These are phyloP conservation scores for Yamadazyma akitaensis DNA, from an alignment of 805 yeast species.

Conservation along the genomic window DNA sequence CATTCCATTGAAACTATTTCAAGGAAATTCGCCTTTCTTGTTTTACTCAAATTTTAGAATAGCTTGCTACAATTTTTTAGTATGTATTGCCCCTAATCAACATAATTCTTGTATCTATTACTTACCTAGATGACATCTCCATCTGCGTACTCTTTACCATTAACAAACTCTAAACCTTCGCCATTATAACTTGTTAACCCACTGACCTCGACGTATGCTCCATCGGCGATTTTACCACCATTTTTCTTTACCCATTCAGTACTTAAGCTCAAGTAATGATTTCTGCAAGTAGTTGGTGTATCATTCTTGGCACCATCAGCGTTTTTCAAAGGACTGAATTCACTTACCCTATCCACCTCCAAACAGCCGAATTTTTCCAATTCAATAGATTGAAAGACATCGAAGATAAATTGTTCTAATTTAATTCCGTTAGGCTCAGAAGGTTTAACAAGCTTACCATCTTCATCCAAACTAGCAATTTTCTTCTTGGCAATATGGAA, in stretches of 20 bases:
- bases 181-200: constrained; percentile 72
- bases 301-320: constrained; percentile 80
- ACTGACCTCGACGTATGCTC: constrained; percentile 67
- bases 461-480: constrained; percentile 56
- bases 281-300: constrained; percentile 78
- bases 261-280: constrained; percentile 61
- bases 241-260: constrained; percentile 67
- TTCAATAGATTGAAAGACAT: constrained; percentile 80
- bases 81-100: not conserved
- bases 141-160: constrained; percentile 40
- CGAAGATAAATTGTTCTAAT: constrained; percentile 95
- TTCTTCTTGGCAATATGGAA: constrained; percentile 93
- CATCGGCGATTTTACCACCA: constrained; percentile 59
- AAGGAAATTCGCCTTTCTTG: no score
- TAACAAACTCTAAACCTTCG: constrained; percentile 59
- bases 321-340: constrained; percentile 92
- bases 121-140: constrained; percentile 27
- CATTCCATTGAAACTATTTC: no score
- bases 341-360: constrained; percentile 82
- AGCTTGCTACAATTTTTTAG: no score
- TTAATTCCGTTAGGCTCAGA: constrained; percentile 83
- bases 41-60: no score
- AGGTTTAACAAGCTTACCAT: constrained; percentile 54
- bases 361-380: constrained; percentile 78
- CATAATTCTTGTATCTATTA: not conserved